A percentile compares a stretch with the other conserved stretches of the same genome.
Conservation (phyloP, 108 stramenopile species). For the Pseudonitzschia multiseries region DNA sequence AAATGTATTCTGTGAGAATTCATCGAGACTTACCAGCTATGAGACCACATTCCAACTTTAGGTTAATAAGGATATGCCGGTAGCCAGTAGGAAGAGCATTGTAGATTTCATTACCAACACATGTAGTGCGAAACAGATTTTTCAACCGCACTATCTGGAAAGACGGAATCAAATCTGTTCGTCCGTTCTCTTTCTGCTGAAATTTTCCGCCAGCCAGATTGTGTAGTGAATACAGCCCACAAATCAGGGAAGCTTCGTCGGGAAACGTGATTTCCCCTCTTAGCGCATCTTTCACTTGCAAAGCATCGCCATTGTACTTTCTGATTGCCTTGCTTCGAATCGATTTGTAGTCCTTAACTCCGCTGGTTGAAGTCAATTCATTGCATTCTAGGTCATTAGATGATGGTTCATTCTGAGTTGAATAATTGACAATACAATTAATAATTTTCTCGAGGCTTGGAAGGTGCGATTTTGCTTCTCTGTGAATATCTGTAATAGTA, state of each 20-base stretch:
- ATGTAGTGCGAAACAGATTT: conserved; percentile 43
- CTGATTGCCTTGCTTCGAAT: conserved; percentile 38
- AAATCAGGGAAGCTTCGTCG: conserved; percentile 45
- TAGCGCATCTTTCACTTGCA: conserved; percentile 47
- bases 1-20: neutral
- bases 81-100: conserved; percentile 50
- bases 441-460: conserved; percentile 19
- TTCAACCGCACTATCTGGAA: conserved; percentile 50
- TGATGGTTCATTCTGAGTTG: conserved; percentile 22
- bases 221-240: conserved; percentile 24
- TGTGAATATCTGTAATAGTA: conserved; percentile 7
- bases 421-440: conserved; percentile 19
- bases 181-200: neutral
- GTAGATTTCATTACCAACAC: conserved; percentile 12
- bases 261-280: conserved; percentile 43
- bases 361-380: conserved; percentile 14
- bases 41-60: conserved; percentile 34
- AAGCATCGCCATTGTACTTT: conserved; percentile 49
- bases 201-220: neutral
- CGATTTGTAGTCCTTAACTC: conserved; percentile 26
- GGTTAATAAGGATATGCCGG: conserved; percentile 47
- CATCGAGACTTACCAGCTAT: conserved; percentile 46
- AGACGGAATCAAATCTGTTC: neutral
- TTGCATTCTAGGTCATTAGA: neutral
- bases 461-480: conserved; percentile 18